A percentile compares a stretch with the other conserved stretches of the same genome.
phyloP scores from a whole-genome alignment of 2,329 filamentous ascomycete genomes.

The Alternaria brassicae region DNA sequence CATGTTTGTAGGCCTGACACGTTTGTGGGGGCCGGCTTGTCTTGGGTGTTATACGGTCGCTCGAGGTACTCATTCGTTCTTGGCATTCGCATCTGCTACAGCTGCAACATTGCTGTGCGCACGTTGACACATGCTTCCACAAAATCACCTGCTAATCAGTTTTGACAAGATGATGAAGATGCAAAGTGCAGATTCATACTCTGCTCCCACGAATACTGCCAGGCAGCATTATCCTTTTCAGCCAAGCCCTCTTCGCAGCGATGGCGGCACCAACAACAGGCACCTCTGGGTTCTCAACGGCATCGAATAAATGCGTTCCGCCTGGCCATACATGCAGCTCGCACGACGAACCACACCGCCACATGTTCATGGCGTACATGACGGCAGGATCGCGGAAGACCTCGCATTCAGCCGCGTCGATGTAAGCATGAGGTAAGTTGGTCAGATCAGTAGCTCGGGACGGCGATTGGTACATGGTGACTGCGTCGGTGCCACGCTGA shows the following conservation, averaged over 20 bases:
- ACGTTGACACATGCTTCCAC: too few species aligned
- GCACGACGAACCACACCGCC: constrained; percentile 26
- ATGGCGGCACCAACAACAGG: constrained; percentile 16
- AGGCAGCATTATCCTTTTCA: neutral
- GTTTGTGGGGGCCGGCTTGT: neutral
- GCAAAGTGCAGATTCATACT: too few species aligned
- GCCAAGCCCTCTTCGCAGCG: constrained; percentile 3
- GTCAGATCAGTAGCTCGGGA: constrained; percentile 21
- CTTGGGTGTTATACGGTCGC: fast-evolving
- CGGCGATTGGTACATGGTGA: constrained; percentile 22
- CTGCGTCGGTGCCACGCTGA: constrained; percentile 12
- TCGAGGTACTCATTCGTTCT: fast-evolving
- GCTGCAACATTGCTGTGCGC: too few species aligned
- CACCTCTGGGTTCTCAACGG: constrained; percentile 15
- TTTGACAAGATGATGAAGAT: too few species aligned
- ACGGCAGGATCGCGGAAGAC: constrained; percentile 28
- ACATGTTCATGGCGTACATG: constrained; percentile 23
- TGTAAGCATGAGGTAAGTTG: constrained; percentile 23
- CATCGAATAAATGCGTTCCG: constrained; percentile 21
- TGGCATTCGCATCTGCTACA: fast-evolving
- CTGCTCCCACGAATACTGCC: neutral
- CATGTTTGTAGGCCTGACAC: too few species aligned
- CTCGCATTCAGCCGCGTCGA: constrained; percentile 31
- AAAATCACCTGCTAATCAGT: too few species aligned
- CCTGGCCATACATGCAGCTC: constrained; percentile 30